Percentiles rank a stretch among this genome's conserved stretches.
Evolutionary conservation across 495 filamentous ascomycete genomes (phyloP).

Genomic region (Aspergillus egyptiacus): DNA sequence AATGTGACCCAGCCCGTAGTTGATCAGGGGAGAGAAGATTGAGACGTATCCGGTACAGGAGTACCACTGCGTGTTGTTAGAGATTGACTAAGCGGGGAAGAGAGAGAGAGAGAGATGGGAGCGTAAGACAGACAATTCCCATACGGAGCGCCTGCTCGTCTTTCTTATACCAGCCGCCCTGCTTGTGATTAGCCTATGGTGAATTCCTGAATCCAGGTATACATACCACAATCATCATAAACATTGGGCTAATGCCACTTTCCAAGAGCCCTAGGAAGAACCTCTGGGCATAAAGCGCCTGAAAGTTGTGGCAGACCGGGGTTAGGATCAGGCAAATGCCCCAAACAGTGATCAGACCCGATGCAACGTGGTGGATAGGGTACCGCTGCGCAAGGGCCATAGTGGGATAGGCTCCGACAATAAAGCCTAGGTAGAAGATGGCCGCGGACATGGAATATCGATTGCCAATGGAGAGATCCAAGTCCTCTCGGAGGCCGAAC

Average conservation of each 20-base stretch:
- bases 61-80: slow-evolving; percentile 18
- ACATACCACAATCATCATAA: slow-evolving; percentile 40
- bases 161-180: slow-evolving; percentile 40
- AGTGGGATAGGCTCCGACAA: slow-evolving; percentile 40
- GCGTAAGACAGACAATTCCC: too few species aligned
- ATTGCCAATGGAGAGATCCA: slow-evolving; percentile 30
- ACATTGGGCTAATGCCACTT: slow-evolving; percentile 27
- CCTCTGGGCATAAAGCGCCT: slow-evolving; percentile 35
- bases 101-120: not conserved
- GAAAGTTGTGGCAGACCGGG: slow-evolving; percentile 30
- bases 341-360: slow-evolving; percentile 29
- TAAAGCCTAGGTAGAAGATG: slow-evolving; percentile 47
- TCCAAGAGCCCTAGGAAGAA: slow-evolving; percentile 47
- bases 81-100: not conserved
- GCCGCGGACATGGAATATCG: slow-evolving; percentile 33
- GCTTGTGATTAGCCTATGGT: not conserved
- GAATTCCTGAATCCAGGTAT: not conserved
- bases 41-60: slow-evolving; percentile 24
- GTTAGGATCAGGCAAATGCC: slow-evolving; percentile 34
- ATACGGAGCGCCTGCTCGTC: slow-evolving; percentile 42
- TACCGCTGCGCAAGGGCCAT: slow-evolving; percentile 40
- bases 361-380: slow-evolving; percentile 41
- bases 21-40: slow-evolving; percentile 23
- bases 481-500: slow-evolving; percentile 35
- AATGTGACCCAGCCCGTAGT: slow-evolving; percentile 25